phyloP scores from a whole-genome alignment of 495 filamentous ascomycete genomes.

The Aspergillus steynii region DNA sequence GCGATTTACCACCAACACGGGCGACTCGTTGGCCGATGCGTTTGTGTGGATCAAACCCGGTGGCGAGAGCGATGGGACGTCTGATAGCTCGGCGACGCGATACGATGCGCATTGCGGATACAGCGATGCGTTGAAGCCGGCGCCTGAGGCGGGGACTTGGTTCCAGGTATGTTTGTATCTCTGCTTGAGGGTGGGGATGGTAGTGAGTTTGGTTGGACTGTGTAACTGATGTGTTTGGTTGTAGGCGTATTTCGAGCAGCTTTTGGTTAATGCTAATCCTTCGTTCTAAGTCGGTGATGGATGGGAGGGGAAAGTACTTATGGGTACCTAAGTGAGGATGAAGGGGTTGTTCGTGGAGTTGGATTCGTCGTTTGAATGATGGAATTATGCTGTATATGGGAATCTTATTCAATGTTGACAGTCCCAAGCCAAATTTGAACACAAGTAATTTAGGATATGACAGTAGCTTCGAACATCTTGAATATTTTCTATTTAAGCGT shows the following conservation, averaged over 20 bases:
- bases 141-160: slow-evolving; percentile 67
- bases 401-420: too few relatives aligned
- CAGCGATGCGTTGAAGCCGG: slow-evolving; percentile 58
- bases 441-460: too few relatives aligned
- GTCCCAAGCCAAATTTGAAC: too few relatives aligned
- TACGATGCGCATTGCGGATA: slow-evolving; percentile 75
- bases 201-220: background rate
- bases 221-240: background rate
- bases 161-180: slow-evolving; percentile 6
- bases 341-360: too few relatives aligned
- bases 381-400: too few relatives aligned
- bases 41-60: slow-evolving; percentile 87
- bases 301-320: background rate
- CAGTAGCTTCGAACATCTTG: too few relatives aligned
- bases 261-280: slow-evolving; percentile 15
- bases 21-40: slow-evolving; percentile 62
- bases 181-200: background rate
- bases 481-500: too few relatives aligned
- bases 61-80: slow-evolving; percentile 79
- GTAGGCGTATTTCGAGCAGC: slow-evolving; percentile 14
- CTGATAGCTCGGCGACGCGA: slow-evolving; percentile 56
- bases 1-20: slow-evolving; percentile 63
- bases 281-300: slow-evolving; percentile 1
- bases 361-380: too few relatives aligned
- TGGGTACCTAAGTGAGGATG: too few relatives aligned